These are phyloP conservation scores for Peronospora belbahrii DNA, from an alignment of 352 stramenopile species.

Conservation along the genomic window DNA sequence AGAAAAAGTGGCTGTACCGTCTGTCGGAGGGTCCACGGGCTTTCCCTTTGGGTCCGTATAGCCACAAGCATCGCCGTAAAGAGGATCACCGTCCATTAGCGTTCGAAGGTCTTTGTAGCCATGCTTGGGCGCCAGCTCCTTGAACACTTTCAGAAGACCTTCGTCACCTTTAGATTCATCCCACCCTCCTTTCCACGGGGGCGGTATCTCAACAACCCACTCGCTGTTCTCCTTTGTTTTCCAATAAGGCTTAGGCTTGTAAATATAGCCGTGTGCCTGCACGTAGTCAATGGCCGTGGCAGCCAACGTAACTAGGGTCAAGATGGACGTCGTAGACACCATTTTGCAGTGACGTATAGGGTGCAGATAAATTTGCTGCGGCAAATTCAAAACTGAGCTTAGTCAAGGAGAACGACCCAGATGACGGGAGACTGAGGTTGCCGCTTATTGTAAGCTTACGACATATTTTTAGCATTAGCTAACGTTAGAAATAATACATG, in stretches of 20 bases:
- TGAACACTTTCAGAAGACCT: slow-evolving; percentile 15
- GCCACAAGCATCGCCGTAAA: slow-evolving; percentile 4
- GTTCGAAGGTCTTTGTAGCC: slow-evolving; percentile 21
- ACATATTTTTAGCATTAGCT: no score
- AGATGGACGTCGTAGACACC: slow-evolving; percentile 9
- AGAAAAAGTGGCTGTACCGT: slow-evolving; percentile 22
- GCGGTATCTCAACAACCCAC: slow-evolving; percentile 17
- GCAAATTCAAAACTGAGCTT: no score
- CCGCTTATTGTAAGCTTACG: no score
- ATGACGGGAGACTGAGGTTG: no score
- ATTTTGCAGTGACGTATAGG: no score
- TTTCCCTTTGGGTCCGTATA: slow-evolving; percentile 21
- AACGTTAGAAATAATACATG: no score
- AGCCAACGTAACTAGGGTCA: not conserved
- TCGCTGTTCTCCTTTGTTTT: slow-evolving; percentile 4
- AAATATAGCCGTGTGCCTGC: slow-evolving; percentile 17
- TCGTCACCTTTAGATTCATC: slow-evolving; percentile 10
- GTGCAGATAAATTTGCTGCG: no score
- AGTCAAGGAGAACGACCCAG: no score
- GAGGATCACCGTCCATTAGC: slow-evolving; percentile 17
- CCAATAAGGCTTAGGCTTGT: slow-evolving; percentile 26
- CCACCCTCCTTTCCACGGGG: slow-evolving; percentile 22
- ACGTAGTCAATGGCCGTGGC: slow-evolving; percentile 7
- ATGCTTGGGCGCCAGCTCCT: slow-evolving; percentile 17
- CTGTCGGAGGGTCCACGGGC: slow-evolving; percentile 14